These are phyloP conservation scores for Coemansia pectinata DNA, from an alignment of 192 early-diverging fungal genomes.

Conservation along the genomic window DNA sequence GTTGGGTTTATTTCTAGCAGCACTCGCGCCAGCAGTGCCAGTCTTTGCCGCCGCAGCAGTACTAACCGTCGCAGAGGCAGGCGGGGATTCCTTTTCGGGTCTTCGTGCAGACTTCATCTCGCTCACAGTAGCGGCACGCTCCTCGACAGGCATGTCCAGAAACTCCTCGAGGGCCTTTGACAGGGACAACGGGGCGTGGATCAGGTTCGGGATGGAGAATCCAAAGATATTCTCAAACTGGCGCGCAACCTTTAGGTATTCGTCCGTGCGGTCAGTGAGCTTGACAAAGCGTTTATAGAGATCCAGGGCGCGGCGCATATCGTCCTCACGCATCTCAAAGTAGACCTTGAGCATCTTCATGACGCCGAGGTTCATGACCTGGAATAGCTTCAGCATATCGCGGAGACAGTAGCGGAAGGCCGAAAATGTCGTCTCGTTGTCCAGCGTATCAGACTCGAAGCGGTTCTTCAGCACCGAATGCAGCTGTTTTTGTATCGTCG, in stretches of 20 bases:
- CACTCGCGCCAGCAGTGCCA: constrained; percentile 12
- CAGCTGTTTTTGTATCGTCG: constrained; percentile 54
- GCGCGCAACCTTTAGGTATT: constrained; percentile 53
- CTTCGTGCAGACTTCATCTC: constrained; percentile 25
- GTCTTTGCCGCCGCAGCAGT: not conserved
- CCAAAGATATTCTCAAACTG: constrained; percentile 55
- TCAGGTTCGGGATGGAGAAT: constrained; percentile 52
- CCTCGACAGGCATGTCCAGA: constrained; percentile 45
- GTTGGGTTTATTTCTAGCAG: constrained; percentile 28
- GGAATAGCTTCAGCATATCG: constrained; percentile 59
- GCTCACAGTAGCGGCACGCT: constrained; percentile 22
- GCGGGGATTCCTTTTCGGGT: constrained; percentile 20
- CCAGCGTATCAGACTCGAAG: constrained; percentile 51
- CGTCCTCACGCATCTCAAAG: constrained; percentile 52
- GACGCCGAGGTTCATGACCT: constrained; percentile 59
- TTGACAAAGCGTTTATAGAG: constrained; percentile 59
- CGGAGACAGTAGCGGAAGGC: constrained; percentile 55
- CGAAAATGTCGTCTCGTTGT: constrained; percentile 57
- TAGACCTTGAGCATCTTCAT: constrained; percentile 62
- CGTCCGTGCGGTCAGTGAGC: constrained; percentile 53
- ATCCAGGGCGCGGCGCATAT: constrained; percentile 56
- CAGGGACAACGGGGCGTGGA: constrained; percentile 56
- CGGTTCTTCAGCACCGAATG: constrained; percentile 56
- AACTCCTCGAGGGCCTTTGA: constrained; percentile 55
- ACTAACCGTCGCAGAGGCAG: not conserved